Percentiles rank a stretch among this genome's conserved stretches.
Conservation (phyloP, 192 early-diverging fungal genomes). For the Linnemannia hyalina region DNA sequence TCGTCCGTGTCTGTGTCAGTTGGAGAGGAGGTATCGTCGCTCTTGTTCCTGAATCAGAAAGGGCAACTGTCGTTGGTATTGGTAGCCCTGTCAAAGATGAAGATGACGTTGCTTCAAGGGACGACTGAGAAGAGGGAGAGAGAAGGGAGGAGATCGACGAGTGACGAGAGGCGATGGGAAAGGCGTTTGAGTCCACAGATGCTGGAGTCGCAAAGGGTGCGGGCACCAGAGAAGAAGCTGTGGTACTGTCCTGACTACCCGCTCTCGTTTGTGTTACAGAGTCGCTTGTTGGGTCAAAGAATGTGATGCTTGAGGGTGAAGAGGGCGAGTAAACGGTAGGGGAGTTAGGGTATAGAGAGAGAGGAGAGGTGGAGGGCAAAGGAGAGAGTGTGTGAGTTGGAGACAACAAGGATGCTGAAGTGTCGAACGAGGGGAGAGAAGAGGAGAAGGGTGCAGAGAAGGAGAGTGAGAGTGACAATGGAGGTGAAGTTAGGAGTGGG, state of each 20-base stretch:
- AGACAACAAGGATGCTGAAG: conserved; percentile 3
- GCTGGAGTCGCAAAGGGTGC: neutral
- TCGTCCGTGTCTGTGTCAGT: conserved; percentile 10
- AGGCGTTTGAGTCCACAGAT: conserved; percentile 1
- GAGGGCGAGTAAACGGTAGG: neutral
- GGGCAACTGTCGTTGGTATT: neutral
- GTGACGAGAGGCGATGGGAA: conserved; percentile 33
- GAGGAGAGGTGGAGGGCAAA: conserved; percentile 9
- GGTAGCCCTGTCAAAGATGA: neutral
- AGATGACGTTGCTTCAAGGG: neutral
- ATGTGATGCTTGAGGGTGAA: conserved; percentile 2
- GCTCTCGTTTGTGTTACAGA: neutral
- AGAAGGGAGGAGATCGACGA: neutral
- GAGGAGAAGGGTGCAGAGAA: conserved; percentile 32
- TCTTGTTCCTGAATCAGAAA: neutral
- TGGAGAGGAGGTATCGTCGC: conserved; percentile 17
- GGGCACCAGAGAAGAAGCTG: neutral
- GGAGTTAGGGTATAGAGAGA: neutral
- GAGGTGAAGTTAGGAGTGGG: conserved; percentile 28
- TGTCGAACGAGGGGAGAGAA: conserved; percentile 32
- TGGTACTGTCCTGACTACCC: neutral
- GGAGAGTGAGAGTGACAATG: conserved; percentile 39
- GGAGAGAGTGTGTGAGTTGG: conserved; percentile 14
- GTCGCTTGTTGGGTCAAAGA: neutral
- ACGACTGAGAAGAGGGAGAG: neutral